Conservation (phyloP, 306 rosid species). For the Casuarina equisetifolia region DNA sequence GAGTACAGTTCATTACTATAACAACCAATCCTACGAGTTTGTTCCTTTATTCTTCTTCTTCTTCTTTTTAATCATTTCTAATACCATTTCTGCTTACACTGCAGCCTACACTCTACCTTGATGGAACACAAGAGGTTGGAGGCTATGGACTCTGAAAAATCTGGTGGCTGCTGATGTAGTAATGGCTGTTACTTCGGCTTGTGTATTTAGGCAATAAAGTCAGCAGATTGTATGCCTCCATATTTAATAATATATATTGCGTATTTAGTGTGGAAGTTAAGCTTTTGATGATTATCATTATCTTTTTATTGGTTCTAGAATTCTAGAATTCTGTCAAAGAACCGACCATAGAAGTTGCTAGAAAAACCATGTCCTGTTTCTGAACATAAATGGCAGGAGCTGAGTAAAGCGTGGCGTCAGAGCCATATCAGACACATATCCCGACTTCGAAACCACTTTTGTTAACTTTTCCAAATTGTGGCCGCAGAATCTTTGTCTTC, state of each 20-base stretch:
- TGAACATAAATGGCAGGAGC: background rate
- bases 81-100: constrained; percentile 3
- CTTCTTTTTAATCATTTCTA: background rate
- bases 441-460: constrained; percentile 9
- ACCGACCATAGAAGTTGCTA: background rate
- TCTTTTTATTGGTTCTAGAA: background rate
- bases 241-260: constrained; percentile 2
- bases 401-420: constrained; percentile 1
- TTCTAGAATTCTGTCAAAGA: background rate
- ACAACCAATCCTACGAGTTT: too few species aligned
- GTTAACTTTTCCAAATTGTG: constrained; percentile 3
- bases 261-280: background rate
- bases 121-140: constrained; percentile 24
- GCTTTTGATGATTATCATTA: background rate
- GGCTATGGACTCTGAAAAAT: constrained; percentile 18
- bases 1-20: constrained; percentile 7
- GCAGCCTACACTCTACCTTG: constrained; percentile 65
- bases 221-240: constrained; percentile 34
- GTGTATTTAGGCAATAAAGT: constrained; percentile 35
- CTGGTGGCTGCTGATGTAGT: constrained; percentile 7
- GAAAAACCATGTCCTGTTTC: background rate
- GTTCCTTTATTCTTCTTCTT: background rate
- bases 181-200: constrained; percentile 23
- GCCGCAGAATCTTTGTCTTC: constrained; percentile 12
- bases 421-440: constrained; percentile 4